Conservation (phyloP, 2,329 filamentous ascomycete genomes). For the Aspergillus novoparasiticus region DNA sequence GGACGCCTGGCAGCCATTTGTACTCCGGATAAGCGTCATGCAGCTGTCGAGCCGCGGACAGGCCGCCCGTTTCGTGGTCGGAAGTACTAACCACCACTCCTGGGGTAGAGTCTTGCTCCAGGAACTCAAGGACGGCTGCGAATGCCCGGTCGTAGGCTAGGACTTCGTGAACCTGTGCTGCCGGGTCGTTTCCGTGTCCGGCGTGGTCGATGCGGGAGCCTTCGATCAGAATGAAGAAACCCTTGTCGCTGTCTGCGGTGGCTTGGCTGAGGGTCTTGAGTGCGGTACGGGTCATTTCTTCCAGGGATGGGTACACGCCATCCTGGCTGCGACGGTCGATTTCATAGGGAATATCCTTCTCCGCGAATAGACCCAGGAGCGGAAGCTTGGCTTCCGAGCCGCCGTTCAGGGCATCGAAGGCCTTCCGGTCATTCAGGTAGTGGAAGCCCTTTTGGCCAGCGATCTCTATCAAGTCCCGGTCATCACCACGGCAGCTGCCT, state of each 20-base stretch:
- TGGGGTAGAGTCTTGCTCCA: slow-evolving; percentile 69
- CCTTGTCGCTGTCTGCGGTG: slow-evolving; percentile 80
- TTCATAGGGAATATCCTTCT: slow-evolving; percentile 85
- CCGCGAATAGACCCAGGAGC: slow-evolving; percentile 81
- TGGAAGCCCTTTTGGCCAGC: slow-evolving; percentile 79
- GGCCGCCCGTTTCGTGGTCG: slow-evolving; percentile 93
- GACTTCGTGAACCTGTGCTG: slow-evolving; percentile 85
- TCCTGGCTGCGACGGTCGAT: slow-evolving; percentile 81
- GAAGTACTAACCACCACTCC: slow-evolving; percentile 86
- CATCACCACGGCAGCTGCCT: slow-evolving; percentile 80
- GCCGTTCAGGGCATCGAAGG: slow-evolving; percentile 72
- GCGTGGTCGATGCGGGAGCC: slow-evolving; percentile 96
- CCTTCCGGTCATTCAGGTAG: slow-evolving; percentile 71
- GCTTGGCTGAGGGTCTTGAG: slow-evolving; percentile 77
- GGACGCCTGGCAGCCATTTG: slow-evolving; percentile 78
- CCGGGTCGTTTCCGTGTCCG: slow-evolving; percentile 81
- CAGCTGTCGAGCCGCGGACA: slow-evolving; percentile 76
- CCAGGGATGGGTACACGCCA: slow-evolving; percentile 81
- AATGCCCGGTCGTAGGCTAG: slow-evolving; percentile 93
- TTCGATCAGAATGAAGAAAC: slow-evolving; percentile 99
- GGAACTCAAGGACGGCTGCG: slow-evolving; percentile 78
- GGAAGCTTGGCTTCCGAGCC: slow-evolving; percentile 74
- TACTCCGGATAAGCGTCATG: slow-evolving; percentile 66
- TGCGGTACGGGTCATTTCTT: slow-evolving; percentile 87
- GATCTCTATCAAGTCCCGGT: slow-evolving; percentile 71